Base-by-base conservation (phyloP, 352 stramenopile genomes). In the Blastocystis sp. region DNA sequence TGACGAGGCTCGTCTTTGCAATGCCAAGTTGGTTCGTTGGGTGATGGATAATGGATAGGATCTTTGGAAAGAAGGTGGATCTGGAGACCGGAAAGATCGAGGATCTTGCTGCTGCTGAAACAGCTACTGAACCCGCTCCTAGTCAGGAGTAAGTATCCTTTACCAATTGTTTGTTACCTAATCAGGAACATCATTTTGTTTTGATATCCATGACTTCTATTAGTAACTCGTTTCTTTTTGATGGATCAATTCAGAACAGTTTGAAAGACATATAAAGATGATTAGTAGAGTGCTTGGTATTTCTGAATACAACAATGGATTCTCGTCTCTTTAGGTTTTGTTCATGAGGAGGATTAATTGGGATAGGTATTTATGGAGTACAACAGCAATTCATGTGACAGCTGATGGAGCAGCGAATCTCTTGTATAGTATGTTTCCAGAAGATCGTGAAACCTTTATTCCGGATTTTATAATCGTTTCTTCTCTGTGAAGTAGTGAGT, bases 1-100 rank as follows among this genome's bases (percentile, higher is more conserved):
- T 89, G 92, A 95, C 86, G 88, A 89, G 78, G 93, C 93, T 89
- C 94, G 94, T 92, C 89, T 91, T 78, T 93, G 88, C 88, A 96
- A 95, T 91, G 87, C 43, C 5, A 73, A 65, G 51, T 63, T 42
- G 39, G 88, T 80, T 42, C 6, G 14, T 5, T 29, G 1, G 24
- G 42, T 43, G 19, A 43, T 86, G 42, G 14, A 52, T 69, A 56
- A 88, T 21, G 4, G 39, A 16, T 66, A 88, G 56, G 59, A 57
- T 43, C 56, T 81, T 61, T 59, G 49, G 83, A 52, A 56, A 87
- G 35, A 86, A 87, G 37, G 73, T 89, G 1, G 78, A 88, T 78
- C 58, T 61, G 49, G 71, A 89, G 46, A 88, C 81, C 19, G 57
- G 66, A 21, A 69, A 88, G 77, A 57, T 80, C 39, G 58, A 81